Conservation (phyloP, 306 rosid species). For the Pterocarpus macrocarpus region DNA sequence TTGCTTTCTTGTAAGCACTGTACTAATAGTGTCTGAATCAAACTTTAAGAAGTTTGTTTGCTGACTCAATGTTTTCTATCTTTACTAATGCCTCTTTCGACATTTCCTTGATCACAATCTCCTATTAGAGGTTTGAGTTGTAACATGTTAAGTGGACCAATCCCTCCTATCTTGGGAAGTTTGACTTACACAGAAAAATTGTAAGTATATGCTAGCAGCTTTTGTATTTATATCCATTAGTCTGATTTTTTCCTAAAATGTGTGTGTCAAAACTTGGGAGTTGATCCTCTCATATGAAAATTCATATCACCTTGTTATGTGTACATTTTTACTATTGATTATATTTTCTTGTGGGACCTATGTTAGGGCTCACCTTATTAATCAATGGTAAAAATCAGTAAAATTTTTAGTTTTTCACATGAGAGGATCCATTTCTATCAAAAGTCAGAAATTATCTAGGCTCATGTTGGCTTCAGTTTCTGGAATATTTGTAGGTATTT, state of each 20-base stretch:
- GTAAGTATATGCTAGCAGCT: slow-evolving; percentile 58
- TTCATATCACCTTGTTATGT: too few species aligned
- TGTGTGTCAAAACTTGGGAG: not conserved
- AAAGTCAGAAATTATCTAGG: not conserved
- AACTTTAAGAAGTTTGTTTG: not conserved
- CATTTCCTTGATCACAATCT: not conserved
- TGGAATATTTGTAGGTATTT: slow-evolving; percentile 70
- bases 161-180: slow-evolving; percentile 93
- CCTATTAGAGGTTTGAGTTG: slow-evolving; percentile 82
- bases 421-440: too few species aligned
- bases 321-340: too few species aligned
- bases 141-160: slow-evolving; percentile 80
- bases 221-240: not conserved
- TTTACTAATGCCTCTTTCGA: not conserved
- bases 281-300: too few species aligned
- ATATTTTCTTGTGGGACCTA: too few species aligned
- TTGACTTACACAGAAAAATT: slow-evolving; percentile 90
- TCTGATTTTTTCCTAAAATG: not conserved
- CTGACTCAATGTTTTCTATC: not conserved
- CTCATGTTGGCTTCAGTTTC: slow-evolving; percentile 16
- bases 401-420: too few species aligned
- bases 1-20: slow-evolving; percentile 89
- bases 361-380: too few species aligned
- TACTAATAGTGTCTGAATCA: slow-evolving; percentile 15
- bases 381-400: too few species aligned